Base-by-base conservation (phyloP, 2,329 filamentous ascomycete genomes). In the Chaetomiaceae sp. region DNA sequence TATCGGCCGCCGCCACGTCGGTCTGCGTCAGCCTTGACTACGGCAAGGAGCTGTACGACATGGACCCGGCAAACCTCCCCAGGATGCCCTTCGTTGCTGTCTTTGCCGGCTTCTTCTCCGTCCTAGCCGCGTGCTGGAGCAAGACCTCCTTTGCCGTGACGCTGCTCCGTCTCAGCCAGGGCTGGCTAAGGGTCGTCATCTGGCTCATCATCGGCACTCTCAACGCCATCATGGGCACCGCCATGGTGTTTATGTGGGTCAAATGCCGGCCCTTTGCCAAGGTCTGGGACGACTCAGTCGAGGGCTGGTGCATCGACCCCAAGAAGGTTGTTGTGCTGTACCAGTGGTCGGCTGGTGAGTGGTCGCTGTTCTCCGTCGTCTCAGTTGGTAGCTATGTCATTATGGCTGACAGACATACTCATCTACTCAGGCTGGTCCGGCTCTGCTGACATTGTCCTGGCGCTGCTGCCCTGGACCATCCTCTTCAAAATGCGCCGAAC, bases 131-230 rank as follows among this genome's bases (percentile, higher is more conserved):
- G 29, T 58, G 60, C 12, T 67, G 60, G 62, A 65, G 63, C 49
- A 69, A 69, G 49, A 67, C 65, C 0, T 66, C 66, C 2, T 67
- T 69, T 35, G 65, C 62, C 8, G 42, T 67, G 3, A 65, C 65
- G 3, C 53, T 67, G 4, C 52, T 65, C 9, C 58, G 61, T 4
- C 54, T 67, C 24, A 57, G 56, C 6, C 51, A 59, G 7, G 58
- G 60, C 4, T 52, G 52, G 45, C 53, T 59, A 33, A 58, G 55
- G 29, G 38, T 38, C 4, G 44, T 60, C 8, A 54, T 68, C n/a
- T 64, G 62, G 57, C 57, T 60, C 41, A 42, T 50, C 22, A 50
- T 48, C 38, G 51, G 62, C 43, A 63, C 65, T 17, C 37, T 62
- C 50, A 65, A 53, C 40, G 26, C 32, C 27, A 49, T 47, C 27